Evolutionary conservation across 2,329 filamentous ascomycete genomes (phyloP), one percentile per base, ranked within the genome.

Genomic region (Alternaria longipes): DNA sequence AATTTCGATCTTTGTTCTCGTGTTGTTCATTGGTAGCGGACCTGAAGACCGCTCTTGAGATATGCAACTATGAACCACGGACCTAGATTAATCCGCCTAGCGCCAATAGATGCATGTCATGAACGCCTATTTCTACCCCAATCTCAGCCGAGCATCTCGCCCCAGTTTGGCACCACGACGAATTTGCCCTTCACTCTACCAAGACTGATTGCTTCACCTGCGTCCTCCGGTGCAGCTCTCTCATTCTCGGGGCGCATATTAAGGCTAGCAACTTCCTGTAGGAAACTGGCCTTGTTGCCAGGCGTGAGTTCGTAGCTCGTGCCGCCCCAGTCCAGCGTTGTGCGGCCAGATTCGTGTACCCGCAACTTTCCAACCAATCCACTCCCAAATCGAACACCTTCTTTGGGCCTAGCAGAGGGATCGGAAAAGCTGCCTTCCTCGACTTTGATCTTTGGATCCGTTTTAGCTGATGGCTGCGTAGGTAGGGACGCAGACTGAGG

Each of bases 181-280:
- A 89, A 89, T 76, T 89, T 89, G 55, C 85, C 86, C 74, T 84
- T 86, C n/a, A 90, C 81, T 68, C 87, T 84, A 8, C 87, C 88
- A 80, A 90, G 85, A 3, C 84, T 84, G 76, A 84, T 84, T 38
- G 84, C 82, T 57, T 81, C 79, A 1, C 82, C 82, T 14, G 74
- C 77, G 45, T 76, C 74, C 16, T 77, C 75, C 7, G 66, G 65
- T 6, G 68, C 71, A 32, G 74, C 68, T 44, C 81, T 77, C 18
- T 81, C 75, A 18, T 74, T 74, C 20, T 76, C 74, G 1, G 66
- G 71, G 4, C 69, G 64, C 8, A 76, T 67, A n/a, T 73, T 60
- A 8, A 75, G 60, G 24, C 66, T 72, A 24, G 89, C 79, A 0
- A 86, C 84, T 71, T 90, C 88, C 75, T 90, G 87, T 60, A 89